These are phyloP conservation scores for Hypoxylon rubiginosum DNA, from an alignment of 2,329 filamentous ascomycete species.

Conservation along the genomic window DNA sequence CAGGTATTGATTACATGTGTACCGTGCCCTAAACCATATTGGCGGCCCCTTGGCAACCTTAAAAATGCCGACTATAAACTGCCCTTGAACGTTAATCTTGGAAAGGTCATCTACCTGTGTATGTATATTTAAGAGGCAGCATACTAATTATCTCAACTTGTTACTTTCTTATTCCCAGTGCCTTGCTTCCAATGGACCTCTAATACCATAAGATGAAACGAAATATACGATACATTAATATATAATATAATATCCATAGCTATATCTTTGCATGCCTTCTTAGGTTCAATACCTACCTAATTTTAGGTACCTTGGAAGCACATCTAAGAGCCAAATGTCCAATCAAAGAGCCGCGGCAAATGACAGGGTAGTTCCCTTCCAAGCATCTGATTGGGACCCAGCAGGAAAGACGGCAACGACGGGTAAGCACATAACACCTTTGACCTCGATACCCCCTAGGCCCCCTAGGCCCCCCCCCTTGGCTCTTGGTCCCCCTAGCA, in stretches of 20 bases:
- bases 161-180: constrained; percentile 18
- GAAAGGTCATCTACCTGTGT: no score
- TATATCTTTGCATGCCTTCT: no score
- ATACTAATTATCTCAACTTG: constrained; percentile 9
- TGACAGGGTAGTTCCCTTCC: background rate
- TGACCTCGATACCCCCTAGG: background rate
- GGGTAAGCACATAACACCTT: constrained; percentile 1
- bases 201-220: background rate
- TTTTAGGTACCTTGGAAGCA: background rate
- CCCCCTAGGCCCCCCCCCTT: background rate
- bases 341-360: constrained; percentile 19
- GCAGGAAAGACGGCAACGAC: background rate
- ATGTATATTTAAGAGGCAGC: no score
- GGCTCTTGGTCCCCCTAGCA: background rate
- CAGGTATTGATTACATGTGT: background rate
- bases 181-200: constrained; percentile 10
- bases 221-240: background rate
- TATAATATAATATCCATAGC: no score
- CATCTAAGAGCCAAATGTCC: background rate
- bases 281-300: no score
- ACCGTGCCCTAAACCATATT: background rate
- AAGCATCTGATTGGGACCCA: background rate
- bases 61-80: constrained; percentile 10
- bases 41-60: constrained; percentile 24
- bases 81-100: background rate